Evolutionary conservation across 2,329 filamentous ascomycete genomes (phyloP).

Genomic region (Colletotrichum aenigma): DNA sequence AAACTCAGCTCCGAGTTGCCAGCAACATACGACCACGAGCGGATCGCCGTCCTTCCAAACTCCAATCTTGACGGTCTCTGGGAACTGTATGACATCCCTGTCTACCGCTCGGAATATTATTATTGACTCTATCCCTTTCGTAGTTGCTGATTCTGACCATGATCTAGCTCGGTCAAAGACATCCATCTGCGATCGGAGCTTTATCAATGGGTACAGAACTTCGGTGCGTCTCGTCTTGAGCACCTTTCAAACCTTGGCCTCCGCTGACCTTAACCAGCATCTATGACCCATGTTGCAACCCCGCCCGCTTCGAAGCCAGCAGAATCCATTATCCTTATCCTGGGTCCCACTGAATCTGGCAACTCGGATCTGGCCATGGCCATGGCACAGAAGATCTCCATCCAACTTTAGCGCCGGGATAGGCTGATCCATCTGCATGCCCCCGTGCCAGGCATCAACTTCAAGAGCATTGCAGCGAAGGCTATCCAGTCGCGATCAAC

Average conservation of each 20-base stretch:
- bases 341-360: neutral
- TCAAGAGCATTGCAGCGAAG: neutral
- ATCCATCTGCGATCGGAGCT: no score
- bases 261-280: no score
- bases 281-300: no score
- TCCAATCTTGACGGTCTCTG: neutral
- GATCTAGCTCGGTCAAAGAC: no score
- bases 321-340: neutral
- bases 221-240: neutral
- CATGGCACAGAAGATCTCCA: neutral
- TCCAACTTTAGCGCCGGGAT: neutral
- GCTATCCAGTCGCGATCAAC: neutral
- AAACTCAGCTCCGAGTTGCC: neutral
- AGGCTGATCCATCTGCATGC: neutral
- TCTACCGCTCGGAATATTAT: neutral
- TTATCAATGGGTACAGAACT: neutral
- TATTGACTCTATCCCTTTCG: neutral
- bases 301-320: no score
- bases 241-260: no score
- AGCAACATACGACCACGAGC: no score
- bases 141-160: neutral
- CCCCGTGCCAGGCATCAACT: neutral
- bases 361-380: neutral
- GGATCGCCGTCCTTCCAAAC: no score
- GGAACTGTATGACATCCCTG: neutral